Conservation (phyloP, 495 filamentous ascomycete genomes). For the Tetracladium setigerum region DNA sequence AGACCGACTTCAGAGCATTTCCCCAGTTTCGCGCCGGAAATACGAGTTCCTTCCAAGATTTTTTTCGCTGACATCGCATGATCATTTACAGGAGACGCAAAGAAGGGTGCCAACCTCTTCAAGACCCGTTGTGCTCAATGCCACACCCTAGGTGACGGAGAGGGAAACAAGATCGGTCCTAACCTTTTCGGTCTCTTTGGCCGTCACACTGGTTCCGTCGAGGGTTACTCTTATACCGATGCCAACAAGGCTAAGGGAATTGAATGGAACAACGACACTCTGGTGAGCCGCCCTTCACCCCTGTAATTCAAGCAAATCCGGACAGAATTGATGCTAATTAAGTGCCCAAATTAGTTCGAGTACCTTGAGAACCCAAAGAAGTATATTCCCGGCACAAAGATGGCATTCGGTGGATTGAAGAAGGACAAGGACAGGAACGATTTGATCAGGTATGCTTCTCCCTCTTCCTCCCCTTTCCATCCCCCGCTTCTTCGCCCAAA, state of each 20-base stretch:
- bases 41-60: no score
- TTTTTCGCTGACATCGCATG: conserved; percentile 10
- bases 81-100: conserved; percentile 63
- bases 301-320: background rate
- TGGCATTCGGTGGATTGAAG: conserved; percentile 99
- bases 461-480: background rate
- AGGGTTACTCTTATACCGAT: conserved; percentile 96
- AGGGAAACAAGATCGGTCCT: conserved; percentile 96
- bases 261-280: conserved; percentile 75
- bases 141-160: conserved; percentile 82
- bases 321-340: background rate
- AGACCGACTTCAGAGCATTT: background rate
- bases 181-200: conserved; percentile 97
- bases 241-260: conserved; percentile 98
- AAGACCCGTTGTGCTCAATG: conserved; percentile 99
- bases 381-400: conserved; percentile 99
- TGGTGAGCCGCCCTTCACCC: conserved; percentile 50
- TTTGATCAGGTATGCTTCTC: conserved; percentile 79
- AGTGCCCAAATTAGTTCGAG: conserved; percentile 47
- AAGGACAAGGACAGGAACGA: conserved; percentile 99
- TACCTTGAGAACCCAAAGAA: conserved; percentile 94
- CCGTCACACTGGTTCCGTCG: conserved; percentile 83
- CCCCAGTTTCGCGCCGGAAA: background rate
- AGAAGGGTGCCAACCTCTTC: conserved; percentile 99
- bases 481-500: background rate